Evolutionary conservation across 2,329 filamentous ascomycete genomes (phyloP), one percentile per base, ranked within the genome.

Genomic region (Colletotrichum liriopes): DNA sequence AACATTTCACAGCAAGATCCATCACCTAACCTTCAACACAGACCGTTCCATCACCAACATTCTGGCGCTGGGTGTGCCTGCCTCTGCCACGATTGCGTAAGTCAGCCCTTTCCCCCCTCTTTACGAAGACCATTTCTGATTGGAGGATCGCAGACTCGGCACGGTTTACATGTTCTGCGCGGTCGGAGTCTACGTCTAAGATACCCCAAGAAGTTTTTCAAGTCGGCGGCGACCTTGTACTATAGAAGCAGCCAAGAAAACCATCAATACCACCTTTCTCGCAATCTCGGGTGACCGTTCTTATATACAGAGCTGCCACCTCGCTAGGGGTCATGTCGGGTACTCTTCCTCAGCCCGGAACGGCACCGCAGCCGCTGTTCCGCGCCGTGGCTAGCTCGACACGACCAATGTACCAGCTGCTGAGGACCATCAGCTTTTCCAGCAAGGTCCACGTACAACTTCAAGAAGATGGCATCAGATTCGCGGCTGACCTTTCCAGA

Each of bases 131-230:
- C 74, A 35, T 49, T 20, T 37, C 41, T 59, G 73, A 61, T 5
- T 62, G 55, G 18, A 18, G 41, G 63, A 65, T 77, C 32, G 14
- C 79, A 98, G 96, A 62, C 93, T 98, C 83, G 96, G 96, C 77
- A 93, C 96, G 62, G 95, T 99, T 56, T 98, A 96, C 85, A 98
- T 98, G 93, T 98, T 99, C 85, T 99, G 96, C 85, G 96, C 95
- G 73, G 96, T 96, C 81, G 96, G 96, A 82, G 96, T 99, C 81
- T 98, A 99, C 91, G 94, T 99, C 83, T 99, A 90, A 87, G 82
- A 90, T 85, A 86, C 84, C 85, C 82, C 78, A 72, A 75, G 73
- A 74, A 77, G 65, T 77, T 75, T 76, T 72, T 68, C 64, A 75
- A 76, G 72, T 65, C 72, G 55, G 58, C 64, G 59, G 65, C 73